Percentiles rank a stretch among this genome's conserved stretches.
Conservation (phyloP, 1,284 basidiomycete species). For the Tremellales sp. region DNA sequence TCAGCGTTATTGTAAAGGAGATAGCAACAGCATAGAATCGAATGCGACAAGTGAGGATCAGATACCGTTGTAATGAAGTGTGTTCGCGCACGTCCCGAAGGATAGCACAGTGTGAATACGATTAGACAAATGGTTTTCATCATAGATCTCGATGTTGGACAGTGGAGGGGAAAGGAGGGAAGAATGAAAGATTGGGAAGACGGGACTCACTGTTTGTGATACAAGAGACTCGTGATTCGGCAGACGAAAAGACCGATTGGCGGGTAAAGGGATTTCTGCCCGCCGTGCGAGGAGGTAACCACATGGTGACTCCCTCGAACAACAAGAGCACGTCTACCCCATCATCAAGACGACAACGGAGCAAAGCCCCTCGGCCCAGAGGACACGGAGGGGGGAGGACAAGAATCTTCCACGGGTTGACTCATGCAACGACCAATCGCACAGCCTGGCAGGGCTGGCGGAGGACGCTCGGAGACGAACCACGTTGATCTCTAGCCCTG, state of each 20-base stretch:
- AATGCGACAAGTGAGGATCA: too few relatives aligned
- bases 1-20: conserved; percentile 5
- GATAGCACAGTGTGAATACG: conserved; percentile 50
- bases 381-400: conserved; percentile 6
- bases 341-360: conserved; percentile 16
- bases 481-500: not conserved
- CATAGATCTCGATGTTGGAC: conserved; percentile 23
- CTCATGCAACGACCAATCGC: conserved; percentile 49
- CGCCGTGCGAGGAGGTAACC: conserved; percentile 2
- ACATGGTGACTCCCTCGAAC: conserved; percentile 4
- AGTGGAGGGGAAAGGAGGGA: conserved; percentile 5
- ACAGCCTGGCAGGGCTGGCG: conserved; percentile 45
- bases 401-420: conserved; percentile 48
- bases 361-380: conserved; percentile 11
- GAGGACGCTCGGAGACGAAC: conserved; percentile 36
- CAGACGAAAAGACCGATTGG: conserved; percentile 7
- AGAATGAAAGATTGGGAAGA: conserved; percentile 3
- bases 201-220: conserved; percentile 15
- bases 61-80: conserved; percentile 48
- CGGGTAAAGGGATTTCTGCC: conserved; percentile 18
- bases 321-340: conserved; percentile 1
- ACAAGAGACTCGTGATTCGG: conserved; percentile 2
- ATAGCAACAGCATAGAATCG: not conserved
- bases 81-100: conserved; percentile 40
- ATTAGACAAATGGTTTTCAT: conserved; percentile 47